Base-by-base conservation (phyloP, 495 filamentous ascomycete genomes). In the Eremomyces bilateralis region DNA sequence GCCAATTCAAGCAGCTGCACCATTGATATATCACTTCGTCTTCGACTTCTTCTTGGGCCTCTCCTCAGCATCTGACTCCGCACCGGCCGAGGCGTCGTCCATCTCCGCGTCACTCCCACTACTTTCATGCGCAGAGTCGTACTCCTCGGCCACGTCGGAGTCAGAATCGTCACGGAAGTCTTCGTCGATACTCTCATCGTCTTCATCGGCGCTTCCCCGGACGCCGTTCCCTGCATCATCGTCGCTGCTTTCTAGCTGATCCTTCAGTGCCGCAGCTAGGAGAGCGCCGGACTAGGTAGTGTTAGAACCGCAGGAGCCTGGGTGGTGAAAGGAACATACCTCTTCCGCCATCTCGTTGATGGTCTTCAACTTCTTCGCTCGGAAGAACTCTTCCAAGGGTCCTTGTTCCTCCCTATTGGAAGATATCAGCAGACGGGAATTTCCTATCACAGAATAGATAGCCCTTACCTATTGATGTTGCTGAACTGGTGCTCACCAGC, bases 121-220 rank as follows among this genome's bases (percentile, higher is more conserved):
- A 47, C 80, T 92, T 54, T 88, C 76, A 46, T 93, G 85, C 20
- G 66, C 73, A 29, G 72, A 79, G 56, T 99, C 90, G 42, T 71
- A 99, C 52, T 99, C 90, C 57, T 99, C 90, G 1, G 83, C 90
- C 0, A 92, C 82, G 41, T 99, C 90, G 15, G 76, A 84, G 40
- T 99, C 90, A 1, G 72, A 77, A 30, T 83, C 80, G 13, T 74
- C 77, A 40, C 76, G 70, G 67, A 99, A 99, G 55, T 99, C 90
- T 46, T 99, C 90, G 45, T 99, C 90, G 15, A 80, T 64, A 40
- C 74, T 80, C 56, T 94, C 85, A 45, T 82, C 76, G 46, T 99
- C 90, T 51, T 99, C 90, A 49, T 94, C 90, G 0, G 84, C 90
- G 2, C 75, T 82, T 39, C 90, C 88, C 28, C 88, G 72, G 51